Conservation (phyloP, 257 asterid genomes). For the Knoxia roxburghii region DNA sequence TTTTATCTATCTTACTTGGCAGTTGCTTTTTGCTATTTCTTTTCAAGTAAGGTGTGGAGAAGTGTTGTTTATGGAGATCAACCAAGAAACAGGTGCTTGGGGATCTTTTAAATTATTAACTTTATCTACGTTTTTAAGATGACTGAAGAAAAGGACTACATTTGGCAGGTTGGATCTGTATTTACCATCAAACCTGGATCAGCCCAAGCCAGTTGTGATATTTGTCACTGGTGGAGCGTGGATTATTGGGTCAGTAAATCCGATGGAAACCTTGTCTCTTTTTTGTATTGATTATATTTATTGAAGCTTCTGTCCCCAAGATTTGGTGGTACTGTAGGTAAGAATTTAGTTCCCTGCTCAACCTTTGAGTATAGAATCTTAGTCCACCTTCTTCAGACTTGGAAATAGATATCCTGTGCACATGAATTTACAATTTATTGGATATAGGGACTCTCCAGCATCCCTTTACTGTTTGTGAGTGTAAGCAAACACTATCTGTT, state of each 20-base stretch:
- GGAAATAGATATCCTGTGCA: neutral
- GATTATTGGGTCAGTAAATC: constrained; percentile 82
- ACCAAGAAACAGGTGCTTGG: constrained; percentile 79
- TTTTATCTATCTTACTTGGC: constrained; percentile 31
- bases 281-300: constrained; percentile 10
- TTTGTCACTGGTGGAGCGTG: constrained; percentile 99
- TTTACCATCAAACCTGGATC: constrained; percentile 54
- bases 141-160: constrained; percentile 1
- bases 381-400: neutral
- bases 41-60: constrained; percentile 70
- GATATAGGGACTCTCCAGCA: no score
- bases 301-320: constrained; percentile 4
- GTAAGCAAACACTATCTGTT: no score
- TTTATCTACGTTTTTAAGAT: constrained; percentile 13
- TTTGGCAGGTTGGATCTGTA: constrained; percentile 82
- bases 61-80: constrained; percentile 83
- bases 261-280: neutral
- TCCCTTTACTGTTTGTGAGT: no score
- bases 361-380: neutral
- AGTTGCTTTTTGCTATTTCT: constrained; percentile 81
- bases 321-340: neutral
- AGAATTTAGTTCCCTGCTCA: neutral
- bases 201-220: constrained; percentile 76
- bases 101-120: neutral
- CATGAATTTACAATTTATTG: neutral